A percentile compares a stretch with the other conserved stretches of the same genome.
Conservation (phyloP, 2,329 filamentous ascomycete species). For the Fusarium sp. region DNA sequence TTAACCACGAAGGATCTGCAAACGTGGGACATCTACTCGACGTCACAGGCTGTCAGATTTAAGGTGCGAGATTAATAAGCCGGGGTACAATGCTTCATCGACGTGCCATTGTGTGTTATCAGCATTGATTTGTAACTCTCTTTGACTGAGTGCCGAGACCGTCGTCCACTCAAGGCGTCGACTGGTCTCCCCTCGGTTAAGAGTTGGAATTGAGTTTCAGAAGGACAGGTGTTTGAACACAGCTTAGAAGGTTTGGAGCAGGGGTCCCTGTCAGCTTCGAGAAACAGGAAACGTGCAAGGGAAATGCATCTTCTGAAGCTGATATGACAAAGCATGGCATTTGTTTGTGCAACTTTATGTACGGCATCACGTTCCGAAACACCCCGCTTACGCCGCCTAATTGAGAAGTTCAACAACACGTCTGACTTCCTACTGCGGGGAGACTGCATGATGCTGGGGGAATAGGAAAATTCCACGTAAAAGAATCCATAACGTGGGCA, state of each 20-base stretch:
- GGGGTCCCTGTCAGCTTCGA: background rate
- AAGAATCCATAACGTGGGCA: constrained; percentile 6
- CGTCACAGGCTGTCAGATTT: constrained; percentile 16
- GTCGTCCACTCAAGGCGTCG: too few species aligned
- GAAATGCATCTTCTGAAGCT: background rate
- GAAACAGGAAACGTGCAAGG: background rate
- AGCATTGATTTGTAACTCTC: background rate
- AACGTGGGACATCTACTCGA: constrained; percentile 29
- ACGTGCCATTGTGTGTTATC: background rate
- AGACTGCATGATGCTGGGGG: background rate
- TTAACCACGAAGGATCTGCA: constrained; percentile 23
- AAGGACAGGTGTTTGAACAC: background rate
- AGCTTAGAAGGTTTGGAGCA: background rate
- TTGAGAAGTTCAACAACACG: background rate
- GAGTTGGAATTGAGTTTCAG: background rate
- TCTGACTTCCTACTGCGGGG: background rate
- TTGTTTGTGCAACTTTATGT: background rate
- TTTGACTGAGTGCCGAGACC: background rate
- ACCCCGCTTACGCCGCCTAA: background rate
- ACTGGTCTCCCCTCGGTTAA: too few species aligned
- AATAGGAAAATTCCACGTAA: constrained; percentile 1
- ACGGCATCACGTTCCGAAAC: background rate
- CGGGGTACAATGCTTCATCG: background rate
- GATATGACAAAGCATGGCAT: background rate
- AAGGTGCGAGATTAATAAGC: background rate